Evolutionary conservation across 2,329 filamentous ascomycete species (phyloP), one percentile per base, ranked within the genome.

Genomic region (Sporothrix schenckii): DNA sequence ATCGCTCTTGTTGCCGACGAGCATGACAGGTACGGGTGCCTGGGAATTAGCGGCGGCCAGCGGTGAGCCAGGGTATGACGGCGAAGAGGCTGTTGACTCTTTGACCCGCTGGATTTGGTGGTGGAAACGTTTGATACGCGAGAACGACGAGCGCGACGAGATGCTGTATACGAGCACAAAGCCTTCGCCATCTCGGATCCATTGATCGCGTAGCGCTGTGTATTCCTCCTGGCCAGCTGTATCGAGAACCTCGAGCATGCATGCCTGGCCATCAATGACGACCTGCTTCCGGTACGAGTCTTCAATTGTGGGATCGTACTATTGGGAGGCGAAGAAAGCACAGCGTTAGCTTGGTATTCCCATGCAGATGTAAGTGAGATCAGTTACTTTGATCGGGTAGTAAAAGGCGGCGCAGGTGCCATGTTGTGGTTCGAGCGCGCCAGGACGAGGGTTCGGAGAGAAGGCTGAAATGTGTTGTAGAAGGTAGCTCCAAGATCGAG

Each of bases 161-260:
- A 99, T 98, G 84, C 93, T 97, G 85, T 99, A 98, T 74, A 99
- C 95, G 72, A 99, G 86, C 41, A 99, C 92, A 79, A 98, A 98
- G 24, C 95, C 95, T 80, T 99, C 95, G 75, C 95, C 94, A 78
- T 98, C 94, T 76, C 95, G 89, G 80, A 98, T 98, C 94, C 94
- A 98, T 83, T 98, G 95, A 80, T 98, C 95, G 78, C 95, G 88
- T 77, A 98, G 84, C 61, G 95, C 95, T 74, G 94, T 97, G 82
- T 98, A 99, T 83, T 99, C 95, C 83, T 99, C 95, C 81, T 99
- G 95, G 71, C 95, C 95, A 68, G 95, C 95, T 69, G 95, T 99
- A 82, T 99, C 95, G 77, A 97, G 88, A 63, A 97, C 93, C 81
- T 98, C 94, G 77, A 97, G 89, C 94, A 97, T 97, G 84, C 94